Conservation (phyloP, 192 early-diverging fungal species). For the Podila minutissima region DNA sequence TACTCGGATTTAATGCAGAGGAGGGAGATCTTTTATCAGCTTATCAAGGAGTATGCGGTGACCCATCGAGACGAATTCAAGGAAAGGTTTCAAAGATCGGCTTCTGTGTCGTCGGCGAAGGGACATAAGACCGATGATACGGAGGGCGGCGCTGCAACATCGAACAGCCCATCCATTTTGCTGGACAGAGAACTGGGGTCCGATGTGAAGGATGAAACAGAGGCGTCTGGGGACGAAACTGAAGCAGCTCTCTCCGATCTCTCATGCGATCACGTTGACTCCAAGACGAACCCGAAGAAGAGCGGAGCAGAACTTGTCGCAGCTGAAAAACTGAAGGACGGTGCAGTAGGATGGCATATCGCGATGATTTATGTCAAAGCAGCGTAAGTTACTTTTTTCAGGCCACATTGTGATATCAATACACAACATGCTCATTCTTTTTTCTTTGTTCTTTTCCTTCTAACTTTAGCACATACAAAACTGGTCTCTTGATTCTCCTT, state of each 20-base stretch:
- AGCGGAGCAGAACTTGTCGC: slow-evolving; percentile 7
- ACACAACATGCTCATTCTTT: slow-evolving; percentile 54
- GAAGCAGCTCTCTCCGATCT: background rate
- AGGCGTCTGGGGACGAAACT: background rate
- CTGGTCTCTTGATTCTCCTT: slow-evolving; percentile 47
- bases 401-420: background rate
- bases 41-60: slow-evolving; percentile 45
- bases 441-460: slow-evolving; percentile 56
- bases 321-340: slow-evolving; percentile 13
- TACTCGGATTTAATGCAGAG: slow-evolving; percentile 59
- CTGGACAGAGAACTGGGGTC: too few relatives aligned
- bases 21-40: slow-evolving; percentile 41
- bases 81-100: too few relatives aligned
- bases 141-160: slow-evolving; percentile 7
- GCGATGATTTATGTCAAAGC: slow-evolving; percentile 36
- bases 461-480: slow-evolving; percentile 4
- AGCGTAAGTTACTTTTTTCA: slow-evolving; percentile 13
- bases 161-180: background rate
- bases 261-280: slow-evolving; percentile 2
- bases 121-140: background rate
- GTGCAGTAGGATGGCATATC: background rate
- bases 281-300: slow-evolving; percentile 15
- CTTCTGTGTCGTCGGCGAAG: too few relatives aligned
- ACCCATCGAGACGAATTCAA: slow-evolving; percentile 24
- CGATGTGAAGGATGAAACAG: slow-evolving; percentile 7